Evolutionary conservation across 2,329 filamentous ascomycete species (phyloP).

Genomic region (Mycogone perniciosa): DNA sequence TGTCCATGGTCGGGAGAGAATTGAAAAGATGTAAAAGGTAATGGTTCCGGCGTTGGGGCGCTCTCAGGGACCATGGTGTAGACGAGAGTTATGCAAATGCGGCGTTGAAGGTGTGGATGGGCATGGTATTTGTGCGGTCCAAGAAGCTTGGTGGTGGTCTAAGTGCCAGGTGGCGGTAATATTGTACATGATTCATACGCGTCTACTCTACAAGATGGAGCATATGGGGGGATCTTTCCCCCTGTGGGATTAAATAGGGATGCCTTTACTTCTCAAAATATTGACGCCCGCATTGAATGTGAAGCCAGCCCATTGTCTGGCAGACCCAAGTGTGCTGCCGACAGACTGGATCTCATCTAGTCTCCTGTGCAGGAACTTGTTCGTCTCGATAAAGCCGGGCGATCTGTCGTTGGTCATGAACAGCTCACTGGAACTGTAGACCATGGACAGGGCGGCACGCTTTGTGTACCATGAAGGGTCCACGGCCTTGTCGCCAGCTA

Average conservation of each 20-base stretch:
- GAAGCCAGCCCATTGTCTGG: constrained; percentile 77
- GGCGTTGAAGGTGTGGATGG: background rate
- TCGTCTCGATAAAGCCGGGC: constrained; percentile 67
- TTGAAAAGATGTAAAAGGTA: background rate
- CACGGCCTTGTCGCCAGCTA: constrained; percentile 74
- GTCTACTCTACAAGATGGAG: background rate
- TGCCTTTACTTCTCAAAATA: constrained; percentile 78
- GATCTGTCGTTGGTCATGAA: constrained; percentile 91
- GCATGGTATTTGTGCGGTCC: no score
- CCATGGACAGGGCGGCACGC: constrained; percentile 48
- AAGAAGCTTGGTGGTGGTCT: background rate
- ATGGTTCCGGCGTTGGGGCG: background rate
- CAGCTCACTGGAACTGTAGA: constrained; percentile 70
- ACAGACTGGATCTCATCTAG: constrained; percentile 62
- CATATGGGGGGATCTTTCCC: background rate
- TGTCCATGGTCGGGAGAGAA: background rate
- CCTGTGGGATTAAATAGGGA: constrained; percentile 56
- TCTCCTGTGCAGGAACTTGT: constrained; percentile 70
- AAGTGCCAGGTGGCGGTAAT: constrained; percentile 2
- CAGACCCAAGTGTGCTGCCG: constrained; percentile 54
- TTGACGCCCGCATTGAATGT: constrained; percentile 72
- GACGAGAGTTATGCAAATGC: background rate
- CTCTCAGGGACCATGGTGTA: background rate
- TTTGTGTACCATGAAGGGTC: constrained; percentile 82
- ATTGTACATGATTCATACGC: constrained; percentile 9